phyloP scores from a whole-genome alignment of 139 green algal species.

The Eudorina sp. region DNA sequence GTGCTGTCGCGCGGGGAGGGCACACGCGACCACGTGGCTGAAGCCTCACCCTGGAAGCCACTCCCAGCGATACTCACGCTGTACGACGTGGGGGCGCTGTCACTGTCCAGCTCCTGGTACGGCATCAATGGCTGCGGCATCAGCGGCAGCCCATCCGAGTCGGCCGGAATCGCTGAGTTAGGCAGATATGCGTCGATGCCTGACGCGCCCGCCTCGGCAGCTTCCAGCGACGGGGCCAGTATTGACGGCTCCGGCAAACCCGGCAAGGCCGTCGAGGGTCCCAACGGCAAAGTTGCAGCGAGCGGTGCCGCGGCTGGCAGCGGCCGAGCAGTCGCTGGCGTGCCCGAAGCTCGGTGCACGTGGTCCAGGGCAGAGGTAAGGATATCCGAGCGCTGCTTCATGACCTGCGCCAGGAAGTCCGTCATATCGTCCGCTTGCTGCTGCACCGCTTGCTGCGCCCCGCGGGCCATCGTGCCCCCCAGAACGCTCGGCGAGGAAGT shows the following conservation, averaged over 20 bases:
- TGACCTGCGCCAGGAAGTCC: background rate
- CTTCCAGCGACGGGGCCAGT: background rate
- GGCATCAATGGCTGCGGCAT: conserved; percentile 42
- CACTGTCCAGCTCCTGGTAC: conserved; percentile 36
- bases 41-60: background rate
- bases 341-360: background rate
- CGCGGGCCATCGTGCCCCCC: too few species aligned
- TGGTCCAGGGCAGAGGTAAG: conserved; percentile 2
- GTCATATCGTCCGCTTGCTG: background rate
- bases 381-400: conserved; percentile 38
- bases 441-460: background rate
- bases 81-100: conserved; percentile 10
- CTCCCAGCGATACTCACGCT: conserved; percentile 18
- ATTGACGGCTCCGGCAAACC: background rate
- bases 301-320: background rate
- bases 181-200: background rate
- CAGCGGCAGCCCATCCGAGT: background rate
- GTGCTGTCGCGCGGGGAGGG: background rate
- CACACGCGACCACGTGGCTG: background rate
- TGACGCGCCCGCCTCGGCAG: background rate
- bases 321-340: background rate
- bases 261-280: background rate
- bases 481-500: too few species aligned
- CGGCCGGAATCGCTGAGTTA: background rate
- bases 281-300: background rate